Evolutionary conservation across 2,329 filamentous ascomycete genomes (phyloP).

Genomic region (Microcyclosporella mali): DNA sequence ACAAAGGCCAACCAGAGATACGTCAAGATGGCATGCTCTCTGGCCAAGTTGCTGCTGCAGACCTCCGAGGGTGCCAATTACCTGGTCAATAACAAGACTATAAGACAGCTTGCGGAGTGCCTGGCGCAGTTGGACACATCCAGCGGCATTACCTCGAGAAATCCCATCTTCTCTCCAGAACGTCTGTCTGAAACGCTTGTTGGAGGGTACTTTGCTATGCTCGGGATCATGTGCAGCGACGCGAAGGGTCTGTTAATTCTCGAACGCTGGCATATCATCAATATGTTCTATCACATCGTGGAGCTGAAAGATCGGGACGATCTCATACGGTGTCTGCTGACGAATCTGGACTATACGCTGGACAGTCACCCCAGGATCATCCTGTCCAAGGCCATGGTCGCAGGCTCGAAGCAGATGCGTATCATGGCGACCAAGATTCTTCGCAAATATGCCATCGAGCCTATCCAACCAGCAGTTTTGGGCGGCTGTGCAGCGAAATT

Average conservation of each 20-base stretch:
- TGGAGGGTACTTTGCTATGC: slow-evolving; percentile 86
- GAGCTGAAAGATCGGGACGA: slow-evolving; percentile 87
- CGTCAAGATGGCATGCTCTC: slow-evolving; percentile 77
- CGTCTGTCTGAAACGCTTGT: slow-evolving; percentile 81
- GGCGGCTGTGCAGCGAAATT: slow-evolving; percentile 73
- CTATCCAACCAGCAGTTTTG: slow-evolving; percentile 38
- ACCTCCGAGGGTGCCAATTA: slow-evolving; percentile 79
- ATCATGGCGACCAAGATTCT: slow-evolving; percentile 84
- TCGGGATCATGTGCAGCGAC: slow-evolving; percentile 81
- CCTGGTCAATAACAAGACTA: slow-evolving; percentile 81
- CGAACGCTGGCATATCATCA: slow-evolving; percentile 95
- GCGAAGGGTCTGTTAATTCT: slow-evolving; percentile 78
- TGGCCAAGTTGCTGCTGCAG: slow-evolving; percentile 81
- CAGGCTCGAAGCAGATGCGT: slow-evolving; percentile 81
- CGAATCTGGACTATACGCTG: slow-evolving; percentile 86
- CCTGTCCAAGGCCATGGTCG: slow-evolving; percentile 86
- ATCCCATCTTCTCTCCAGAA: slow-evolving; percentile 81
- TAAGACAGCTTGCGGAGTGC: slow-evolving; percentile 92
- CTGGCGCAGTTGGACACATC: slow-evolving; percentile 90
- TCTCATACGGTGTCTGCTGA: slow-evolving; percentile 78
- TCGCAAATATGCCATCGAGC: slow-evolving; percentile 71
- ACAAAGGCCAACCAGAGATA: slow-evolving; percentile 93
- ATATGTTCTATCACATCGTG: slow-evolving; percentile 99
- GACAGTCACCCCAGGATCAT: slow-evolving; percentile 83
- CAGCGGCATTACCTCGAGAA: slow-evolving; percentile 65